Conservation (phyloP, 495 filamentous ascomycete species). For the Tuber melanosporum region DNA sequence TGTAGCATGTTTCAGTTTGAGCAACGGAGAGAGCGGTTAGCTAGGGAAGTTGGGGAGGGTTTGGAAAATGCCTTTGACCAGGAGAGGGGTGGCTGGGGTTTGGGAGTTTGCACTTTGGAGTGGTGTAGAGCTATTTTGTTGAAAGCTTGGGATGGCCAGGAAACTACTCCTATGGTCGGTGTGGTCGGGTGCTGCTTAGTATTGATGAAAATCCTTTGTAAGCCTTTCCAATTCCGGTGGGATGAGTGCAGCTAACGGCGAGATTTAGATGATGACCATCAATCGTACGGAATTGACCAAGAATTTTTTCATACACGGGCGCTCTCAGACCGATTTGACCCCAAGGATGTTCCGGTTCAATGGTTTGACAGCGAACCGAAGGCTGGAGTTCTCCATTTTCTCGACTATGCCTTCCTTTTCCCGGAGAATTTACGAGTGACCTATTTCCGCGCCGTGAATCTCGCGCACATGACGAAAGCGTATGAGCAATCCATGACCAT, state of each 20-base stretch:
- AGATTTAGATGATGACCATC: conserved; percentile 52
- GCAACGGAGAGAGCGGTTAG: conserved; percentile 11
- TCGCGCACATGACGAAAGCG: conserved; percentile 68
- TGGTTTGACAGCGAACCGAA: conserved; percentile 56
- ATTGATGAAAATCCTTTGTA: conserved; percentile 67
- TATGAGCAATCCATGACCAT: conserved; percentile 64
- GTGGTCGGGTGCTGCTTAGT: conserved; percentile 47
- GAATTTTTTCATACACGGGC: conserved; percentile 68
- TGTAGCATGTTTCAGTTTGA: conserved; percentile 23
- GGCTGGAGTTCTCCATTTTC: conserved; percentile 58
- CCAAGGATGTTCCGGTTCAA: conserved; percentile 64
- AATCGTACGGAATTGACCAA: conserved; percentile 56
- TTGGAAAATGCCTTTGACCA: conserved; percentile 18
- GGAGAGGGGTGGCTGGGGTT: conserved; percentile 29
- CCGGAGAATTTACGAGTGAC: conserved; percentile 63
- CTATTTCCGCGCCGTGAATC: conserved; percentile 86
- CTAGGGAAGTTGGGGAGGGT: conserved; percentile 25
- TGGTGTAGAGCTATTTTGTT: conserved; percentile 37
- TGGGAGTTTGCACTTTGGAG: conserved; percentile 38
- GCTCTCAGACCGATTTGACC: conserved; percentile 69
- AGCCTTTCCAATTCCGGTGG: conserved; percentile 37
- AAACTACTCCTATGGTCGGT: conserved; percentile 35
- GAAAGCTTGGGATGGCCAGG: conserved; percentile 37
- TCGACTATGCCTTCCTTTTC: conserved; percentile 79
- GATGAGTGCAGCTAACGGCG: conserved; percentile 21